A percentile compares a stretch with the other conserved stretches of the same genome.
These are phyloP conservation scores for Apiospora marii DNA, from an alignment of 2,329 filamentous ascomycete genomes.

Conservation along the genomic window DNA sequence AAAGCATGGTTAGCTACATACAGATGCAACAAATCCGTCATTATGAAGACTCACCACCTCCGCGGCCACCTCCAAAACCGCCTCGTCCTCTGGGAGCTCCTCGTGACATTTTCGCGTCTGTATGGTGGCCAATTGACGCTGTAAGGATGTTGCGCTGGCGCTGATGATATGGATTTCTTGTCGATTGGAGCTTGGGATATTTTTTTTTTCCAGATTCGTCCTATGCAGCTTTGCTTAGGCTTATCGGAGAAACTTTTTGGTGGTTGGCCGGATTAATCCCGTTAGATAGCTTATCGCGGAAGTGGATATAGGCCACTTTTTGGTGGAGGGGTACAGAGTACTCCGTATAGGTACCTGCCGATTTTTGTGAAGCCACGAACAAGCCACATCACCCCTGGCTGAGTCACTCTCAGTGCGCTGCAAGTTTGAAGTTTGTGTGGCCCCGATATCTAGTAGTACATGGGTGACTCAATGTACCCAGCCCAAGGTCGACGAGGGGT, in stretches of 20 bases:
- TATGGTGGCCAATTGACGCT: constrained; percentile 16
- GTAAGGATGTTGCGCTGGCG: constrained; percentile 19
- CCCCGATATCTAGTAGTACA: constrained; percentile 4
- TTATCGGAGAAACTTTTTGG: constrained; percentile 20
- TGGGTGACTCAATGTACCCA: background rate
- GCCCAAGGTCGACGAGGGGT: background rate
- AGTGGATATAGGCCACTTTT: background rate
- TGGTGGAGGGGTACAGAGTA: background rate
- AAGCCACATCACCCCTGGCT: background rate
- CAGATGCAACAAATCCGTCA: background rate
- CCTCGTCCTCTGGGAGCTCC: constrained; percentile 44
- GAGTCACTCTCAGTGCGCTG: background rate
- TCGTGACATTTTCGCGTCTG: constrained; percentile 39
- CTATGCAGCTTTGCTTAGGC: constrained; percentile 6
- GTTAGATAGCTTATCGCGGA: background rate
- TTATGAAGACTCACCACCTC: constrained; percentile 38
- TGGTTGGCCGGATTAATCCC: constrained; percentile 17
- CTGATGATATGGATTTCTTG: constrained; percentile 14
- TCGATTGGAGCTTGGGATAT: constrained; percentile 8
- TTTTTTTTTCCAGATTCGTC: constrained; percentile 16
- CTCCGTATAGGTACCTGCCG: background rate
- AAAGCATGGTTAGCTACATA: background rate
- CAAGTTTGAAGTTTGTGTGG: background rate
- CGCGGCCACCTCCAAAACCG: constrained; percentile 40
- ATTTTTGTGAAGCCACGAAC: background rate